These are phyloP conservation scores for Oryza coarctata DNA, from an alignment of 176 grass and related monocot genomes.

Conservation along the genomic window DNA sequence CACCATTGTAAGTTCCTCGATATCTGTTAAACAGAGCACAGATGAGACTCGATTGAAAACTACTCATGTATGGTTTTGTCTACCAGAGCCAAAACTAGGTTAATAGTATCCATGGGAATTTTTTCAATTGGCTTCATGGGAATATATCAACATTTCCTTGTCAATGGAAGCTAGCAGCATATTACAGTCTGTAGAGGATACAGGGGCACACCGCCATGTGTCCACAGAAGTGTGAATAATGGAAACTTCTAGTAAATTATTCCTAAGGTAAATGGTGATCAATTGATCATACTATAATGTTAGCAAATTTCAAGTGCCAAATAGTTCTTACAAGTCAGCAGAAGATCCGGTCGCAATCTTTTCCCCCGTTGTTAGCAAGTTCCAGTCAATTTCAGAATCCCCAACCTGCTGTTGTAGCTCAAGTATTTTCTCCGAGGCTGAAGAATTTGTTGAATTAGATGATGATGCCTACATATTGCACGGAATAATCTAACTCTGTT, in stretches of 20 bases:
- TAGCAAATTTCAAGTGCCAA: background rate
- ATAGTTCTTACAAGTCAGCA: constrained; percentile 71
- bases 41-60: background rate
- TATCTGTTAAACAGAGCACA: constrained; percentile 52
- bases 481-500: background rate
- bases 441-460: constrained; percentile 55
- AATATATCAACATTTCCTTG: background rate
- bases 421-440: constrained; percentile 45
- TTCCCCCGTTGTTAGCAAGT: constrained; percentile 48
- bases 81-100: background rate
- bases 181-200: background rate
- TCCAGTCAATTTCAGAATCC: constrained; percentile 65
- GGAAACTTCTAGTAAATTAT: constrained; percentile 2
- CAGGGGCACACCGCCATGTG: no score
- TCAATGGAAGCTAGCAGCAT: constrained; percentile 4
- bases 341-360: constrained; percentile 65
- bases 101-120: background rate
- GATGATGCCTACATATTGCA: constrained; percentile 46
- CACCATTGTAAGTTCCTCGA: constrained; percentile 57
- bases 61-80: background rate
- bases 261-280: background rate
- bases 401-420: constrained; percentile 41
- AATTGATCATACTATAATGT: background rate
- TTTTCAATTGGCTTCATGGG: background rate
- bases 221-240: background rate